Evolutionary conservation across 805 yeast species (phyloP), one percentile per base, ranked within the genome.

Genomic region (Grigorovia transvaalensis): DNA sequence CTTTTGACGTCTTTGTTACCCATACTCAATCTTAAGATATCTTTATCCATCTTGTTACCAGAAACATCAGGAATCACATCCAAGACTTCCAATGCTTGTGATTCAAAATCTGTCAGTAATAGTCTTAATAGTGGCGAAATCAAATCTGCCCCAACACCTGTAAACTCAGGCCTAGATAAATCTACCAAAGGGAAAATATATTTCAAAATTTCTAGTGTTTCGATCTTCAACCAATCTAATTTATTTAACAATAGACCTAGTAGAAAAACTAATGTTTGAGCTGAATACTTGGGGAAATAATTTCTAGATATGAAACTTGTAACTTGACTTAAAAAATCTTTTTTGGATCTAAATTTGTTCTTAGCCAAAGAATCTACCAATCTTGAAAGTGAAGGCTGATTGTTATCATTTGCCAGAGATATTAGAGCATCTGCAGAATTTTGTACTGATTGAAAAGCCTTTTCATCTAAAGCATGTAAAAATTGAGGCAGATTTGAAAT

Each of bases 141-240:
- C 50, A 93, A 71, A 63, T 93, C 99, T 0, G 99, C 98, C 4
- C 99, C 99, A 42, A 88, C 84, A 1, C 96, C 95, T 30, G 79
- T 75, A 63, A 89, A 89, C 59, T 85, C 95, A 18, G 84, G 87
- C 41, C 84, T 71, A 46, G 80, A 81, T 50, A 90, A 71, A 61
- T 93, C 90, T 15, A 89, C 82, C 53, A 79, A 73, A 1, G 96
- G 90, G 55, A 95, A 77, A 8, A 93, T 66, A 47, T 81, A 78
- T 59, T 84, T 83, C 56, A 93, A 74, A 1, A 89, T 68, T 49
- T 80, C 84, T 80, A 95, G 75, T 0, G 93, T 80, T 65, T 91
- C 96, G 11, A 76, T 62, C 57, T 87, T 85, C 2, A 95, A 81
- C 95, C 96, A 89, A 0, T 76, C 72, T 1, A 77, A 77, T 54